These are phyloP conservation scores for Lolium perenne DNA, from an alignment of 176 grass and related monocot species.

Conservation along the genomic window DNA sequence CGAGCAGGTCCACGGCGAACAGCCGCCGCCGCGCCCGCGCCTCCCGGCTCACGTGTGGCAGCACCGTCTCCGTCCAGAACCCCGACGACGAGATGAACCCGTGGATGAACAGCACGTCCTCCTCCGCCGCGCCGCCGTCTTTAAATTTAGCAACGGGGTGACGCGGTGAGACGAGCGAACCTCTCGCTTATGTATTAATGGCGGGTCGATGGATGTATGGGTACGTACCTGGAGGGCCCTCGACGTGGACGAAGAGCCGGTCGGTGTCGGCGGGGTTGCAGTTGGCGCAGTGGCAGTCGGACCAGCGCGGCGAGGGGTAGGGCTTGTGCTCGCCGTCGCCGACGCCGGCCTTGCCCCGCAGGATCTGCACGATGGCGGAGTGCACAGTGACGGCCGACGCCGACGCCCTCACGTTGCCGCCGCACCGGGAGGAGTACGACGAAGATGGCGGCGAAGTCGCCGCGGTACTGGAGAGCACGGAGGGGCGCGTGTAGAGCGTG, in stretches of 20 bases:
- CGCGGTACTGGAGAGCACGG: conserved; percentile 53
- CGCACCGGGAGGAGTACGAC: background rate
- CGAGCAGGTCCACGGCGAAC: conserved; percentile 76
- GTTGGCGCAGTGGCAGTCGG: conserved; percentile 89
- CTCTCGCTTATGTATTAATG: conserved; percentile 4
- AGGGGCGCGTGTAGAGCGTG: conserved; percentile 83
- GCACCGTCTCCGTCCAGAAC: conserved; percentile 84
- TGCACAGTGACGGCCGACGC: conserved; percentile 59
- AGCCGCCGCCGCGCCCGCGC: conserved; percentile 51
- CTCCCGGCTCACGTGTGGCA: conserved; percentile 56
- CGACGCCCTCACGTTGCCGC: conserved; percentile 18
- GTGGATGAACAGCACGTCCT: conserved; percentile 83
- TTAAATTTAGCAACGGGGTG: background rate
- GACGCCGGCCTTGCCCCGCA: conserved; percentile 64
- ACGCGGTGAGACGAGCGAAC: background rate
- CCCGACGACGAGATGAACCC: conserved; percentile 79
- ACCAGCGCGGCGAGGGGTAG: conserved; percentile 73
- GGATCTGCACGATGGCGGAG: conserved; percentile 84
- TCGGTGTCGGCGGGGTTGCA: conserved; percentile 72
- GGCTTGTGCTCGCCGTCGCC: conserved; percentile 40
- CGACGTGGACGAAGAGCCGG: conserved; percentile 87
- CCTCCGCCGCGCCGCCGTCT: conserved; percentile 50
- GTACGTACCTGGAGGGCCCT: conserved; percentile 59
- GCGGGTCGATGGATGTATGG: background rate
- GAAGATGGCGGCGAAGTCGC: background rate